Evolutionary conservation across 148 eudicot genomes (phyloP).

Genomic region (Chenopodium formosanum): DNA sequence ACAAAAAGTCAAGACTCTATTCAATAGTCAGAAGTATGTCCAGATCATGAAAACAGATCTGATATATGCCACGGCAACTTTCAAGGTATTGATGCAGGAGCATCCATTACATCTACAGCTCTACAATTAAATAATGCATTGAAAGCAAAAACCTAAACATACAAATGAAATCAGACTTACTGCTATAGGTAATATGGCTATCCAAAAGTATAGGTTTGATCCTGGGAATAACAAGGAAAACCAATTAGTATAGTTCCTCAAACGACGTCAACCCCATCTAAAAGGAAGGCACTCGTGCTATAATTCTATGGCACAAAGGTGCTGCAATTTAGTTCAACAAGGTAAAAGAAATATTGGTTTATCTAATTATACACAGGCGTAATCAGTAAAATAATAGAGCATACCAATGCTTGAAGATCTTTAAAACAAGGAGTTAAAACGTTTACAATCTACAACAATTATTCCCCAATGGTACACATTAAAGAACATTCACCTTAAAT

Average conservation of each 20-base stretch:
- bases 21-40: not conserved
- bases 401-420: not conserved
- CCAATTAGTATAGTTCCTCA: not conserved
- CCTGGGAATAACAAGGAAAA: conserved; percentile 49
- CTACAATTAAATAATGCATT: not conserved
- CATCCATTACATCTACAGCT: conserved; percentile 6
- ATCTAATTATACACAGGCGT: not conserved
- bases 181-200: conserved; percentile 81
- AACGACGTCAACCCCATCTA: not conserved
- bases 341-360: not conserved
- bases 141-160: not conserved
- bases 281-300: not conserved
- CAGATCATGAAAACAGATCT: not conserved
- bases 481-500: not conserved
- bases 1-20: not conserved
- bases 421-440: not conserved
- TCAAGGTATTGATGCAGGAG: not conserved
- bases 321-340: not conserved
- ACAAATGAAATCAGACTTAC: conserved; percentile 50
- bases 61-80: not conserved
- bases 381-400: not conserved
- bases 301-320: not conserved
- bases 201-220: conserved; percentile 97
- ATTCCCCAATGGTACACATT: not conserved
- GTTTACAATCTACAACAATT: not conserved